Evolutionary conservation across 208 protist species (phyloP).

Genomic region (Balamuthia mandrillaris): DNA sequence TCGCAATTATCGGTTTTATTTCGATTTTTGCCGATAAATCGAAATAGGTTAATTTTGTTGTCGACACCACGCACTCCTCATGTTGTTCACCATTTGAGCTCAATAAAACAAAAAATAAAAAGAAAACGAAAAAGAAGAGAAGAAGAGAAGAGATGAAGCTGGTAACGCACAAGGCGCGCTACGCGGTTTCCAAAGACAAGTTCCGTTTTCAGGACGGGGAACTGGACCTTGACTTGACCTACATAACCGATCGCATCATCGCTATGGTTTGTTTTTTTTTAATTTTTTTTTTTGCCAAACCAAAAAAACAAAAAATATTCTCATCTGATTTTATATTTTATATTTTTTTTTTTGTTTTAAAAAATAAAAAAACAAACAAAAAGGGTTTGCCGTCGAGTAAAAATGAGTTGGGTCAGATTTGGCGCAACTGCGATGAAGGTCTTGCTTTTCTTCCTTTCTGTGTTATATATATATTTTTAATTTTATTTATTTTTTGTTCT

Average conservation of each 20-base stretch:
- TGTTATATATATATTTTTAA: background rate
- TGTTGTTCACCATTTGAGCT: too few species aligned
- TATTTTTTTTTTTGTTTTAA: background rate
- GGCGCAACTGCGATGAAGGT: background rate
- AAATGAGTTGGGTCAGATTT: too few species aligned
- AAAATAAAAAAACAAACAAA: background rate
- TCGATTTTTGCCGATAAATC: too few species aligned
- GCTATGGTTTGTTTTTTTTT: slow-evolving; percentile 41
- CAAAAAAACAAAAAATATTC: background rate
- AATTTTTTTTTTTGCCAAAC: background rate
- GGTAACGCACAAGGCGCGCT: background rate
- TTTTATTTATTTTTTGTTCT: background rate
- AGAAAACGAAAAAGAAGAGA: too few species aligned
- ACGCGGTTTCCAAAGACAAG: slow-evolving; percentile 74
- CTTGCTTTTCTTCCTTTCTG: background rate
- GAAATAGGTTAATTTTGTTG: too few species aligned
- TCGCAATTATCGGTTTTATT: too few species aligned
- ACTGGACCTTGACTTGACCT: slow-evolving; percentile 85
- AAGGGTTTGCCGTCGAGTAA: too few species aligned
- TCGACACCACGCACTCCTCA: too few species aligned
- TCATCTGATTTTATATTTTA: background rate
- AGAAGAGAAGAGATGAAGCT: too few species aligned
- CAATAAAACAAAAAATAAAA: too few species aligned
- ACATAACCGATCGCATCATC: slow-evolving; percentile 75
- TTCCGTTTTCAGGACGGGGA: slow-evolving; percentile 73